These are phyloP conservation scores for Isabelozyma heimii DNA, from an alignment of 805 yeast species.

Conservation along the genomic window DNA sequence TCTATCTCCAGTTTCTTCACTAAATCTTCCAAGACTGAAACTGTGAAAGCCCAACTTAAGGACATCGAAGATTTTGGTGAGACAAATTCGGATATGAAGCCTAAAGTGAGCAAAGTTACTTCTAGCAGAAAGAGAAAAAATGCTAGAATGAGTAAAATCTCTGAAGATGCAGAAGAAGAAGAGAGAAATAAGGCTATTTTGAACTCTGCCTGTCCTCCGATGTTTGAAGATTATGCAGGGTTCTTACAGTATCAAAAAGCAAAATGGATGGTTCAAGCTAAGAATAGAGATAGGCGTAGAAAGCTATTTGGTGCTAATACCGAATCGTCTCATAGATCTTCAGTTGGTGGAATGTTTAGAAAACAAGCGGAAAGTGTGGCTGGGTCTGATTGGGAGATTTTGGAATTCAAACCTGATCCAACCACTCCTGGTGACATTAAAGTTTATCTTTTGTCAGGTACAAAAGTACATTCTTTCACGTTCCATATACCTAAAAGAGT, in stretches of 20 bases:
- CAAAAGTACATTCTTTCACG: slow-evolving; percentile 68
- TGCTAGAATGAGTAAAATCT: slow-evolving; percentile 13
- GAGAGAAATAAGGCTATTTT: slow-evolving; percentile 48
- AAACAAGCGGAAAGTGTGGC: slow-evolving; percentile 78
- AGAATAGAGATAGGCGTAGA: slow-evolving; percentile 66
- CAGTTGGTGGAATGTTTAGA: slow-evolving; percentile 67
- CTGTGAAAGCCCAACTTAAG: slow-evolving; percentile 34
- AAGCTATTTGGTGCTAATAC: slow-evolving; percentile 73
- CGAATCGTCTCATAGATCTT: slow-evolving; percentile 51
- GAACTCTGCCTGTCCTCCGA: slow-evolving; percentile 60
- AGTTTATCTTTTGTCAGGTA: slow-evolving; percentile 67
- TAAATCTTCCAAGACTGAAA: slow-evolving; percentile 40
- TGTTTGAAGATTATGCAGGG: slow-evolving; percentile 61
- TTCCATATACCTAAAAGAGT: slow-evolving; percentile 74
- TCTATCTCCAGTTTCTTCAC: slow-evolving; percentile 58
- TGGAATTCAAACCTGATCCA: slow-evolving; percentile 62
- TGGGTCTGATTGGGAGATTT: slow-evolving; percentile 79
- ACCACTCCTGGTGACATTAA: slow-evolving; percentile 69
- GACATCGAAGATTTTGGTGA: slow-evolving; percentile 78
- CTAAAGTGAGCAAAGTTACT: slow-evolving; percentile 45
- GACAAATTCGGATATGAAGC: slow-evolving; percentile 20
- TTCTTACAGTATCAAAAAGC: slow-evolving; percentile 75
- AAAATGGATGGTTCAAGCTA: slow-evolving; percentile 83
- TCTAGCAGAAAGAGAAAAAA: slow-evolving; percentile 42
- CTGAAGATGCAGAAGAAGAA: slow-evolving; percentile 41